phyloP scores from a whole-genome alignment of 345 rosid species.

The Geranium rotundifolium region DNA sequence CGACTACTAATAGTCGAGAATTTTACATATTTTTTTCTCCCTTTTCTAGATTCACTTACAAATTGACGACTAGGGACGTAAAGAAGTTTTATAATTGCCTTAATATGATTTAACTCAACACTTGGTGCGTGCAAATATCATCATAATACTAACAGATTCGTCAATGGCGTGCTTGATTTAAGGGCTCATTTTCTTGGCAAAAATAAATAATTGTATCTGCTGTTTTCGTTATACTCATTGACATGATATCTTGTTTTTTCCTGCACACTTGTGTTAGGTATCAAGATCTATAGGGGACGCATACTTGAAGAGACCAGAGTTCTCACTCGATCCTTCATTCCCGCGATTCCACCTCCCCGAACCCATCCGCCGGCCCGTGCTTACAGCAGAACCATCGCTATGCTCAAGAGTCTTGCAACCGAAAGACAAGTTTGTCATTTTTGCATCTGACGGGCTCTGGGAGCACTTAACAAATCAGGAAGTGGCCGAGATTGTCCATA shows the following conservation, averaged over 20 bases:
- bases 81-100: neutral
- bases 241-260: constrained; percentile 1
- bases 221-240: constrained; percentile 1
- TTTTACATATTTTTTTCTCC: neutral
- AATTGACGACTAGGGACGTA: no score
- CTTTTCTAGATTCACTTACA: neutral
- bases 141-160: neutral
- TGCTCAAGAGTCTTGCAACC: constrained; percentile 48
- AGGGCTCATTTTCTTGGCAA: neutral
- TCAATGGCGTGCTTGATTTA: neutral
- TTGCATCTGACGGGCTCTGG: constrained; percentile 98
- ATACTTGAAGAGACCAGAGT: constrained; percentile 81
- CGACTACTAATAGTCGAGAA: neutral
- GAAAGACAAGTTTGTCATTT: constrained; percentile 70
- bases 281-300: constrained; percentile 96
- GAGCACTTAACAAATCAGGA: constrained; percentile 74
- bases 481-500: constrained; percentile 68
- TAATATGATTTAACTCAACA: neutral
- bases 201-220: neutral
- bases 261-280: constrained; percentile 33
- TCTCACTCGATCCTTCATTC: constrained; percentile 73
- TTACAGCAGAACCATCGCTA: constrained; percentile 69
- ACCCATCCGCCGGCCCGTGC: constrained; percentile 60
- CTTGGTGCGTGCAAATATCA: neutral
- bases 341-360: constrained; percentile 77